Evolutionary conservation across 306 rosid genomes (phyloP).

Genomic region (Cicer chorassanicum): DNA sequence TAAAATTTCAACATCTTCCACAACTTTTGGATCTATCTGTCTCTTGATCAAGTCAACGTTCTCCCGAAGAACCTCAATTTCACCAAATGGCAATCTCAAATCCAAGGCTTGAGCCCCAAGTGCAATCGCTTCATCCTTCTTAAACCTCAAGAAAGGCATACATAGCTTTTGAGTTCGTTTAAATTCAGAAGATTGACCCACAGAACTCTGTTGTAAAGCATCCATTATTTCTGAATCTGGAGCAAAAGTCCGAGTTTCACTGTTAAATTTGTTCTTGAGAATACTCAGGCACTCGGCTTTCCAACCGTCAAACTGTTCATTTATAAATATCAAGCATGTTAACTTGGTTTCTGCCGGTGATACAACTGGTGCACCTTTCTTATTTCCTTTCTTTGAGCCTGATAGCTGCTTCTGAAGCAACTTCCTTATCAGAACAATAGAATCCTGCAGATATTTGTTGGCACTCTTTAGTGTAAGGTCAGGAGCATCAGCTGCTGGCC

Average conservation of each 20-base stretch:
- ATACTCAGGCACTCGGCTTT: conserved; percentile 81
- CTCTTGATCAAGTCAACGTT: conserved; percentile 81
- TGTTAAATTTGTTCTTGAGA: conserved; percentile 66
- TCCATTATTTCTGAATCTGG: conserved; percentile 64
- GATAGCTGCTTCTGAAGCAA: conserved; percentile 81
- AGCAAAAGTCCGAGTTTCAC: conserved; percentile 52
- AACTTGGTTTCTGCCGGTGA: conserved; percentile 53
- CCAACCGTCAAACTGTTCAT: conserved; percentile 86
- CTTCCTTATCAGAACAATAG: conserved; percentile 83
- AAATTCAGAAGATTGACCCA: conserved; percentile 65
- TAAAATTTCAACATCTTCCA: conserved; percentile 51
- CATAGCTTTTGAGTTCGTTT: conserved; percentile 72
- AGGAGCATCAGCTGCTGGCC: conserved; percentile 81
- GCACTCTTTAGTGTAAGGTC: conserved; percentile 76
- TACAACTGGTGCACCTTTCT: conserved; percentile 64
- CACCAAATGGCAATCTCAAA: conserved; percentile 82
- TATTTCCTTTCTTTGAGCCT: conserved; percentile 72
- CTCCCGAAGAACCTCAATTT: conserved; percentile 75
- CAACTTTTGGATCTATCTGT: conserved; percentile 75
- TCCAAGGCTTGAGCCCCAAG: conserved; percentile 79
- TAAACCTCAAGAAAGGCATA: conserved; percentile 88
- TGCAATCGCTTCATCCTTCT: conserved; percentile 73
- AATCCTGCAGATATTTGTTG: conserved; percentile 83
- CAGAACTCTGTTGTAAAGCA: conserved; percentile 64
- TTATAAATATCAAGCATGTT: conserved; percentile 70